These are phyloP conservation scores for Pyrus communis DNA, from an alignment of 306 rosid species.

Conservation along the genomic window DNA sequence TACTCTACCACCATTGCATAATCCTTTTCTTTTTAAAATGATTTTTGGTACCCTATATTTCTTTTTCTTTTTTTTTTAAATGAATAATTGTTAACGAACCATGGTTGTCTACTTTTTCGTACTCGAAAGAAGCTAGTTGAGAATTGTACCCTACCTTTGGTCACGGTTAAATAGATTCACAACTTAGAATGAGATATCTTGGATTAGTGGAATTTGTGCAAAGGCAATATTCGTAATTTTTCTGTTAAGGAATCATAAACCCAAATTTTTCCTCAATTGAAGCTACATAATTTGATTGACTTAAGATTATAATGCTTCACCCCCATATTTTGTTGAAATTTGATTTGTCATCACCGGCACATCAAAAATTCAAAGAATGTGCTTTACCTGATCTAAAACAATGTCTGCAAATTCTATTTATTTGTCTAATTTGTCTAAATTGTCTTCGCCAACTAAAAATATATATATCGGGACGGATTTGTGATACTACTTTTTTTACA, in stretches of 20 bases:
- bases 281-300: not conserved
- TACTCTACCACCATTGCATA: not conserved
- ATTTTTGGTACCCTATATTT: not conserved
- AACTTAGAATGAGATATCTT: no score
- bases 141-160: no score
- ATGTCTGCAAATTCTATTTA: not conserved
- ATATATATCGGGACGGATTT: no score
- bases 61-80: not conserved
- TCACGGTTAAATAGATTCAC: no score
- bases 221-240: not conserved
- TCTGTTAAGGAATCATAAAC: not conserved
- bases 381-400: not conserved
- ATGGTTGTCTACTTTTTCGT: no score
- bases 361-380: not conserved
- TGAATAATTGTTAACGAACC: no score
- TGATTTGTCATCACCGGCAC: not conserved
- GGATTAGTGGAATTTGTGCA: not conserved
- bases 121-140: no score
- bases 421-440: not conserved
- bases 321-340: not conserved
- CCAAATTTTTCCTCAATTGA: not conserved
- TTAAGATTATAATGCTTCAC: not conserved
- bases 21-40: not conserved
- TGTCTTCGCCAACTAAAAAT: not conserved
- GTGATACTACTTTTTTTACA: no score